A percentile compares a stretch with the other conserved stretches of the same genome.
Conservation (phyloP, 164 flowering plant genomes). For the Brasenia schreberi region DNA sequence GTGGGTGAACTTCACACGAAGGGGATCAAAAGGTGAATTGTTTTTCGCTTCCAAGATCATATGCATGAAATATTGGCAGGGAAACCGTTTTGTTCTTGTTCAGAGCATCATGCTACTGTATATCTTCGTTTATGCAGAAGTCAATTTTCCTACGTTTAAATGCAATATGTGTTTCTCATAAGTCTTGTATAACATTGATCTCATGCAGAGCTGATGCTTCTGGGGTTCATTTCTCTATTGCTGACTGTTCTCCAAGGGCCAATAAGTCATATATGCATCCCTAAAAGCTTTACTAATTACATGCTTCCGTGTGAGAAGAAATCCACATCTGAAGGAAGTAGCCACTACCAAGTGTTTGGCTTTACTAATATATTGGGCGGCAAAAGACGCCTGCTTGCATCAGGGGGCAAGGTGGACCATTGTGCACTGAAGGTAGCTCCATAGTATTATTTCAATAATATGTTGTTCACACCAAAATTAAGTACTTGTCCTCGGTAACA, state of each 20-base stretch:
- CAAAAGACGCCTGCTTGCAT: neutral
- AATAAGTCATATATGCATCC: slow-evolving; percentile 40
- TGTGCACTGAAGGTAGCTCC: neutral
- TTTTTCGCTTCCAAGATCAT: no score
- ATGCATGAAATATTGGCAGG: no score
- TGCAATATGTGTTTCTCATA: no score
- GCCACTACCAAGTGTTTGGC: slow-evolving; percentile 5
- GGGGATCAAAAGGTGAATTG: no score
- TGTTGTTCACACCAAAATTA: neutral
- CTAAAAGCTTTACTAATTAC: slow-evolving; percentile 14
- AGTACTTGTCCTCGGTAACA: no score
- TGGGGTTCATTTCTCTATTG: slow-evolving; percentile 77
- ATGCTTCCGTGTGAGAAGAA: slow-evolving; percentile 47
- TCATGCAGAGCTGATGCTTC: slow-evolving; percentile 68
- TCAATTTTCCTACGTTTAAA: neutral
- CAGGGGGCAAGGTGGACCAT: neutral
- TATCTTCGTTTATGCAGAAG: neutral
- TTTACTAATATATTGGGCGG: neutral
- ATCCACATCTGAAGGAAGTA: neutral
- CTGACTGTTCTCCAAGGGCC: slow-evolving; percentile 37
- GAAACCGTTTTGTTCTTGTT: no score
- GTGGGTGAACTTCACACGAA: no score
- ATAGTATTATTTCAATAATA: no score
- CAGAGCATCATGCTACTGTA: neutral
- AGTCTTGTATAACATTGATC: neutral